A percentile compares a stretch with the other conserved stretches of the same genome.
Conservation (phyloP, 768 basidiomycete species). For the Hericium erinaceus region DNA sequence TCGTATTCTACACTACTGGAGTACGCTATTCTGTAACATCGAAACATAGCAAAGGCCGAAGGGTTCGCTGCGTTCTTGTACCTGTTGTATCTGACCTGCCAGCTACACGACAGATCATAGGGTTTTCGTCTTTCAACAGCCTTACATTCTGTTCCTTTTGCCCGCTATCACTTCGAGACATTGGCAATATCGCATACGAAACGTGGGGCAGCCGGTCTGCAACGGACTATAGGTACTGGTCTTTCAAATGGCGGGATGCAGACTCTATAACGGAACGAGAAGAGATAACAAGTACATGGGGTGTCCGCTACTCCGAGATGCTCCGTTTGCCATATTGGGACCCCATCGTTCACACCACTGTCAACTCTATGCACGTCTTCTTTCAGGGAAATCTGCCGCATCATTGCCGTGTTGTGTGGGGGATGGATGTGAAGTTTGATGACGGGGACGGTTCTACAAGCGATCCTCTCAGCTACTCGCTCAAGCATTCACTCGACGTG, state of each 20-base stretch:
- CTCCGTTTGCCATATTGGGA: slow-evolving; percentile 21
- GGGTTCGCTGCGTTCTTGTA: neutral
- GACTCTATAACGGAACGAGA: slow-evolving; percentile 1
- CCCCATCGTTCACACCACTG: slow-evolving; percentile 8
- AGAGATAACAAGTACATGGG: slow-evolving; percentile 10
- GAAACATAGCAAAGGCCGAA: neutral
- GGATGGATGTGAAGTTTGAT: slow-evolving; percentile 2
- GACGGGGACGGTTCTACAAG: neutral
- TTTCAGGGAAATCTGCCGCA: slow-evolving; percentile 12
- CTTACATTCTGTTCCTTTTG: neutral
- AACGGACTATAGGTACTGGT: slow-evolving; percentile 3
- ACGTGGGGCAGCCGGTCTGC: neutral
- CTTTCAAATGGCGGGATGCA: slow-evolving; percentile 15
- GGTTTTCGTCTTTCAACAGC: neutral
- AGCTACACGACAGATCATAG: neutral
- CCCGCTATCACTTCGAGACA: neutral
- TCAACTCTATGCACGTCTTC: slow-evolving; percentile 21
- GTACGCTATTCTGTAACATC: slow-evolving; percentile 20
- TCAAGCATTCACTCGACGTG: neutral
- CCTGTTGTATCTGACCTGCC: slow-evolving; percentile 1
- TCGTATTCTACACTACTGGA: slow-evolving; percentile 25
- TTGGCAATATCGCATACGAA: neutral
- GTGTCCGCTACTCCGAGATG: slow-evolving; percentile 20
- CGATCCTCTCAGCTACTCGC: neutral
- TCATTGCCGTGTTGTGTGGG: slow-evolving; percentile 10